These are phyloP conservation scores for Tulasnella sp. DNA, from an alignment of 768 basidiomycete species.

Conservation along the genomic window DNA sequence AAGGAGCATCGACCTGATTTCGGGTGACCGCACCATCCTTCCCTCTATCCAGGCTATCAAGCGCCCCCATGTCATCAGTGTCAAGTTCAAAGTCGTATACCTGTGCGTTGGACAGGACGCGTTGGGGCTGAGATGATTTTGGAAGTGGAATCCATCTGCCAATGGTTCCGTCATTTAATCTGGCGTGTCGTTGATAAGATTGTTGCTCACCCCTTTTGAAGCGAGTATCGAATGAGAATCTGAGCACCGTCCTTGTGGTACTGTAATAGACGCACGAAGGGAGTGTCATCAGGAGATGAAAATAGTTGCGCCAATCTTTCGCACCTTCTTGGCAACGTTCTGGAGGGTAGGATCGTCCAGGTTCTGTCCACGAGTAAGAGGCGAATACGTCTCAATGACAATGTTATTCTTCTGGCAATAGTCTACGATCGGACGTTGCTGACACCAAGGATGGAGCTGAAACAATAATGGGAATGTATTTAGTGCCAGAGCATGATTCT, in stretches of 20 bases:
- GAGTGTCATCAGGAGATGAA: not conserved
- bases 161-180: not conserved
- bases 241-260: constrained; percentile 31
- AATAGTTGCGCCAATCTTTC: not conserved
- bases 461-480: not conserved
- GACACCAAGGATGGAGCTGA: constrained; percentile 73
- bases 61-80: constrained; percentile 33
- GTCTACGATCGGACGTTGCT: constrained; percentile 64
- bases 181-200: not conserved
- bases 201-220: constrained; percentile 32
- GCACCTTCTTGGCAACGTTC: constrained; percentile 50
- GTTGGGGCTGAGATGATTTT: constrained; percentile 33
- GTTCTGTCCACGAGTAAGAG: constrained; percentile 45
- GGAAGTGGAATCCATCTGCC: constrained; percentile 37
- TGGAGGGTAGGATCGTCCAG: constrained; percentile 45
- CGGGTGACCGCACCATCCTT: constrained; percentile 4
- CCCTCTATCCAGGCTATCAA: constrained; percentile 23
- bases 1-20: constrained; percentile 1
- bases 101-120: constrained; percentile 34
- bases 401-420: constrained; percentile 57
- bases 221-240: constrained; percentile 35
- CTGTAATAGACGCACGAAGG: constrained; percentile 6
- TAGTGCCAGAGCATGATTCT: not conserved
- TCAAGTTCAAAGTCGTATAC: constrained; percentile 37
- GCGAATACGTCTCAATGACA: constrained; percentile 64